Evolutionary conservation across 208 protist genomes (phyloP).

Genomic region (Leishmania aethiopica): DNA sequence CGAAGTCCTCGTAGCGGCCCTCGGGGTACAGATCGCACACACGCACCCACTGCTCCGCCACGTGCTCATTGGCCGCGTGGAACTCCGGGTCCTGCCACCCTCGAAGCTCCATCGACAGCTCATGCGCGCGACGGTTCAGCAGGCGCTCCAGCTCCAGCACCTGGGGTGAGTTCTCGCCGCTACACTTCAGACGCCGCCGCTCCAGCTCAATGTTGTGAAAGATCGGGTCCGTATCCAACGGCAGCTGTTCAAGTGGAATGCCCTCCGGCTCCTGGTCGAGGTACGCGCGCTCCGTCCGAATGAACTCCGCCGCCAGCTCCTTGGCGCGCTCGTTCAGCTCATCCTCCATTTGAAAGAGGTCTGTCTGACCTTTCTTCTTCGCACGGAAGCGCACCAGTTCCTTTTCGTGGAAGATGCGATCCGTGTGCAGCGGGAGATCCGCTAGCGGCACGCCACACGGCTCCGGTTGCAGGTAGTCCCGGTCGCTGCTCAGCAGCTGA

Average conservation of each 20-base stretch:
- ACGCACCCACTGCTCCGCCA: conserved; percentile 75
- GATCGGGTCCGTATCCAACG: conserved; percentile 64
- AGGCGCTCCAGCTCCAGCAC: conserved; percentile 54
- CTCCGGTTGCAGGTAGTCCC: conserved; percentile 67
- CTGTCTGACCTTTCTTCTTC: conserved; percentile 21
- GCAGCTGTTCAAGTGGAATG: conserved; percentile 59
- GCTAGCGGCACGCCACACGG: conserved; percentile 66
- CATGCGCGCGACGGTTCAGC: conserved; percentile 60
- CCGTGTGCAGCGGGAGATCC: conserved; percentile 63
- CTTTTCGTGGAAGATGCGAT: conserved; percentile 59
- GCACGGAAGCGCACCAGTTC: conserved; percentile 44
- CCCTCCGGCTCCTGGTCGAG: conserved; percentile 82
- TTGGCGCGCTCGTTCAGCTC: conserved; percentile 53
- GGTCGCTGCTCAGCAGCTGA: conserved; percentile 55
- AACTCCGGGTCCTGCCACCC: conserved; percentile 88
- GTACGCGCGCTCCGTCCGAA: conserved; percentile 63
- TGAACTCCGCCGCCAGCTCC: conserved; percentile 64
- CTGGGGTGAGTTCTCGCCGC: conserved; percentile 32
- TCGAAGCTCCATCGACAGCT: conserved; percentile 63
- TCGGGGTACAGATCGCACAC: conserved; percentile 83
- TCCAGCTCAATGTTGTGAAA: conserved; percentile 82
- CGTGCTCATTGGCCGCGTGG: conserved; percentile 66
- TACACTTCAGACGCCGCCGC: conserved; percentile 53
- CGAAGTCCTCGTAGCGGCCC: conserved; percentile 40
- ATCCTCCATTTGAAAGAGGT: conserved; percentile 48